These are phyloP conservation scores for Cladosporium velox DNA, from an alignment of 2,329 filamentous ascomycete species.

Conservation along the genomic window DNA sequence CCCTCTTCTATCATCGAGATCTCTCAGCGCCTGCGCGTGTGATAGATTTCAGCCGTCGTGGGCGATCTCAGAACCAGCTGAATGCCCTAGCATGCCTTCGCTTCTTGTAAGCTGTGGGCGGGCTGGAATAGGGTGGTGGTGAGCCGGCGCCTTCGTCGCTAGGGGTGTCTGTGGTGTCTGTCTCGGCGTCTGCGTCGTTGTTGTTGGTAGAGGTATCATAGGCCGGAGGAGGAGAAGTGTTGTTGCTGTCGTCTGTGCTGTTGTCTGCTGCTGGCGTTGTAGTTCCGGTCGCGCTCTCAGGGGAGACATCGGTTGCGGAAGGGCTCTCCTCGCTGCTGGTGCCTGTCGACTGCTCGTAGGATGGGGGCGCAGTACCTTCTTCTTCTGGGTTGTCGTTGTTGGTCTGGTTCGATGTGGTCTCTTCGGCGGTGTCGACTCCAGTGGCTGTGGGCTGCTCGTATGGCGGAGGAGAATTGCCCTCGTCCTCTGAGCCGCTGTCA, in stretches of 20 bases:
- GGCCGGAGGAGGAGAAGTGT: background rate
- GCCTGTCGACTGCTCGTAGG: background rate
- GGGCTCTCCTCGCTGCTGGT: background rate
- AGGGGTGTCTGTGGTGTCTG: background rate
- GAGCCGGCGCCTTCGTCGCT: background rate
- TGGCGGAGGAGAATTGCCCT: background rate
- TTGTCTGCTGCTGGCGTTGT: background rate
- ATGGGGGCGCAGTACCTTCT: background rate
- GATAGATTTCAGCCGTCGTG: background rate
- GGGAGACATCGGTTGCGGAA: background rate
- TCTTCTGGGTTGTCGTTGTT: background rate
- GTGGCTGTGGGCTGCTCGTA: background rate
- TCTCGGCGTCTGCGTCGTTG: background rate
- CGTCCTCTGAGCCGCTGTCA: background rate
- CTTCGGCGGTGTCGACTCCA: background rate
- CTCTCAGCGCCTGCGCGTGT: background rate
- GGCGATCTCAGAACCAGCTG: slow-evolving; percentile 1
- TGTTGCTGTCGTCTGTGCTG: background rate
- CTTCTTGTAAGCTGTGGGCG: slow-evolving; percentile 10
- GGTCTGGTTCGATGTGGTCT: background rate
- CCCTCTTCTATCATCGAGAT: background rate
- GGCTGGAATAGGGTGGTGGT: background rate
- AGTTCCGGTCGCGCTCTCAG: background rate
- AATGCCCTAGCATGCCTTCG: slow-evolving; percentile 13
- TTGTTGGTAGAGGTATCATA: background rate